Base-by-base conservation (phyloP, 2,329 filamentous ascomycete genomes). In the Colletotrichum scovillei region DNA sequence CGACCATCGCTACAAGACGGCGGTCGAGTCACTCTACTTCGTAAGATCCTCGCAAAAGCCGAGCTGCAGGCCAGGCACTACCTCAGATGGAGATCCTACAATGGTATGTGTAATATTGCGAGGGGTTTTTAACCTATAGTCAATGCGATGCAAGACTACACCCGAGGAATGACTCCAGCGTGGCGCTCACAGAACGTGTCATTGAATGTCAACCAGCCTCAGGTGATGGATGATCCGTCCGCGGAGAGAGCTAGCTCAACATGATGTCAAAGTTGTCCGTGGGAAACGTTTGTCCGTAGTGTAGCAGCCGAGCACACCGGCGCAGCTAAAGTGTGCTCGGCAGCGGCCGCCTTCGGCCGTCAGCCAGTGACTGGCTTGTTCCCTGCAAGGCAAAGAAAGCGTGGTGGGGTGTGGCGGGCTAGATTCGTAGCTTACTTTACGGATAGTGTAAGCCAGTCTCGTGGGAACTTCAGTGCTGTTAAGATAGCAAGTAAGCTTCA, bases 401-500 rank as follows among this genome's bases (percentile, higher is more conserved):
- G 28, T 28, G 46, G 30, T 28, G 55, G 56, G 26, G 22, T 52
- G 32, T 38, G 67, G 26, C 30, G 12, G 59, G n/a, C 66, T 19
- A 66, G 55, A 26, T 42, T 58, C 19, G 19, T 22, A 22, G 42
- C 42, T 49, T 22, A 22, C 42, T 30, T 38, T 56, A 42, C 38
- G 38, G 38, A 42, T 42, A 35, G 53, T 70, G 67, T 73, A 56
- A 70, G 60, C 60, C 66, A 19, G 66, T 60, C 35, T 55, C 46
- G 55, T 60, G 32, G 32, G 24, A 70, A 38, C 55, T 26, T 56
- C 52, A 52, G 53, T 65, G 59, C 65, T 58, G 35, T 46, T 30
- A 46, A 19, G 32, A 58, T 28, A 65, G 59, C 32, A 73, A 24
- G 46, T 26, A 7, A 26, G 26, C n/a, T 63, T 14, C 35, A 22